Base-by-base conservation (phyloP, 1,284 basidiomycete genomes). In the Marasmius oreades region DNA sequence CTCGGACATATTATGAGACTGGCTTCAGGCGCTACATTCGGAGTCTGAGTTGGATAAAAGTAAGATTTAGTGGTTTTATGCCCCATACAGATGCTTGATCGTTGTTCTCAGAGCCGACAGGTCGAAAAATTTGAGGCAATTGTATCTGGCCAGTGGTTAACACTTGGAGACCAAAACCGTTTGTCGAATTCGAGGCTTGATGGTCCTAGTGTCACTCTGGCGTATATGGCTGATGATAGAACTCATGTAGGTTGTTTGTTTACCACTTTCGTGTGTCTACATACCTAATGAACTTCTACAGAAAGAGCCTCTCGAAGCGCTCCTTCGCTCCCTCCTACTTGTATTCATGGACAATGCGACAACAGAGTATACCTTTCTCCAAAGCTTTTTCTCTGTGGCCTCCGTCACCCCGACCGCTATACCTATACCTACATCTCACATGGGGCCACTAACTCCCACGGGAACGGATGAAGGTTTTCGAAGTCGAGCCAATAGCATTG, bases 1-100 rank as follows among this genome's bases (percentile, higher is more conserved):
- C 92, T 3, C 82, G 95, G 20, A 82, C 93, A 18, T 99, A 98
- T 69, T 98, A 95, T 61, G 97, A 99, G 72, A 98, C 97, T 16
- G 93, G 90, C 0, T 95, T 99, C 67, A 77, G 97, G 57, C 77
- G 97, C 50, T 99, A 99, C 69, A 81, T 88, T 26, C 79, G 97
- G 31, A 89, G 87, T 63, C 75, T 98, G 46, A 82, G 85, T 23
- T 85, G 79, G 70, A 80, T 97, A 47, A 90, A 90, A 78, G 87
- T 90, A 51, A 52, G 66, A 57, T 43, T 22, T 22, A 39, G n/a
- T 10, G 16, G 46, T 45, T 22, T 43, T 37, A 50, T 39, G 33
- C 11, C 42, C 16, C 31, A 48, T 24, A 44, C 51, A 46, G 23
- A 34, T 58, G n/a, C 52, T 43, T 52, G 14, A 8, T 3, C 61